phyloP scores from a whole-genome alignment of 78 protist genomes.

The Cavenderia fasciculata region DNA sequence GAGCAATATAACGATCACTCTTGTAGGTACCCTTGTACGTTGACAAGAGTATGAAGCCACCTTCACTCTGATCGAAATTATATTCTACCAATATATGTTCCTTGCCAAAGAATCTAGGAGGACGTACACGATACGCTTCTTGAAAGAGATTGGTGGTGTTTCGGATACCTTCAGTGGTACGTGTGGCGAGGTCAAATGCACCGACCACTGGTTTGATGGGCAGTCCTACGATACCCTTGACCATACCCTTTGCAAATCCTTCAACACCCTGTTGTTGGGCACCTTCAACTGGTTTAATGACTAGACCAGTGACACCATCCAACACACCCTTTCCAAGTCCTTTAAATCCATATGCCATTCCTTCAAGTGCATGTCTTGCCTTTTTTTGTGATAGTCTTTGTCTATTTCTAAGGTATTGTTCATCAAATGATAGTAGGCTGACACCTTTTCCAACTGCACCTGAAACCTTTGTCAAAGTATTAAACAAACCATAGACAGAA shows the following conservation, averaged over 20 bases:
- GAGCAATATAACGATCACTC: constrained; percentile 33
- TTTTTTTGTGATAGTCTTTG: constrained; percentile 48
- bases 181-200: constrained; percentile 79
- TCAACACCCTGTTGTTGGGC: constrained; percentile 77
- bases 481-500: constrained; percentile 80
- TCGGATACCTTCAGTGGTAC: constrained; percentile 87
- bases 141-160: constrained; percentile 82
- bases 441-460: constrained; percentile 81
- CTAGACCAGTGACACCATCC: constrained; percentile 91
- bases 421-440: constrained; percentile 80
- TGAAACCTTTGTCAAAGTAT: constrained; percentile 77
- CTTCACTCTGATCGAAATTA: constrained; percentile 26
- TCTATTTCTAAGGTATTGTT: constrained; percentile 66
- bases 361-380: constrained; percentile 77
- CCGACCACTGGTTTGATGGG: constrained; percentile 92
- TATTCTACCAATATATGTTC: constrained; percentile 42
- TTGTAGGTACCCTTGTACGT: constrained; percentile 42
- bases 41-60: constrained; percentile 19
- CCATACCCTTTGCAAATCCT: constrained; percentile 91
- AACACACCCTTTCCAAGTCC: constrained; percentile 73
- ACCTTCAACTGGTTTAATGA: constrained; percentile 86
- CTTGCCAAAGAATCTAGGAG: constrained; percentile 49
- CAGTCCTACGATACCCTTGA: constrained; percentile 88
- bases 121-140: constrained; percentile 23
- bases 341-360: constrained; percentile 48